A percentile compares a stretch with the other conserved stretches of the same genome.
Conservation (phyloP, 495 filamentous ascomycete genomes). For the Cryomyces antarcticus region DNA sequence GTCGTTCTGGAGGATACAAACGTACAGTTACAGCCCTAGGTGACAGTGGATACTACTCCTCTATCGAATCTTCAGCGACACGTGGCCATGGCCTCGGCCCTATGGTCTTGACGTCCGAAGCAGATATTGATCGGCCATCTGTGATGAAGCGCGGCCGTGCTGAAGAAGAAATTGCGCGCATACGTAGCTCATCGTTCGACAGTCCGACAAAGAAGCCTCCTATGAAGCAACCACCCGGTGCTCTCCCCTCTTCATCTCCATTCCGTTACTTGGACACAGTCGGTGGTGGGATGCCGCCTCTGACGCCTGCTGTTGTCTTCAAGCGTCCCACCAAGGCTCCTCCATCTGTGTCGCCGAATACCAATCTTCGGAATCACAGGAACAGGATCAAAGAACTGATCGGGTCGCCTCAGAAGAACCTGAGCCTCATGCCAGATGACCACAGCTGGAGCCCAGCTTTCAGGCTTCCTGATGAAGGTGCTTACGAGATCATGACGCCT, state of each 20-base stretch:
- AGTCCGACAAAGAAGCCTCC: slow-evolving; percentile 51
- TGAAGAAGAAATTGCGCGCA: slow-evolving; percentile 88
- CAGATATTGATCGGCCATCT: slow-evolving; percentile 42
- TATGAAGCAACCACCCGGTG: slow-evolving; percentile 26
- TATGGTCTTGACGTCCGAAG: slow-evolving; percentile 38
- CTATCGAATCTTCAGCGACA: slow-evolving; percentile 82
- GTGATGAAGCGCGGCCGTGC: slow-evolving; percentile 73
- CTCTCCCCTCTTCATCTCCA: slow-evolving; percentile 38
- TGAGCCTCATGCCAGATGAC: slow-evolving; percentile 41
- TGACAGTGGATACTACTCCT: slow-evolving; percentile 95
- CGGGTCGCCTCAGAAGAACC: slow-evolving; percentile 61
- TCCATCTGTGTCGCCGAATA: slow-evolving; percentile 79
- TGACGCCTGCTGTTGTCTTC: slow-evolving; percentile 76
- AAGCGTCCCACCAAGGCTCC: slow-evolving; percentile 65
- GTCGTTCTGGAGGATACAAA: slow-evolving; percentile 38
- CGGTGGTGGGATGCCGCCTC: slow-evolving; percentile 27
- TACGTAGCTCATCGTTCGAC: slow-evolving; percentile 81
- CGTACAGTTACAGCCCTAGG: slow-evolving; percentile 59
- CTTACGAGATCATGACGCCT: slow-evolving; percentile 1
- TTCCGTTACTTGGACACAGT: slow-evolving; percentile 42
- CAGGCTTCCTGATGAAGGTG: slow-evolving; percentile 27
- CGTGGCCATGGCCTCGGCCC: slow-evolving; percentile 40
- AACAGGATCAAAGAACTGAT: slow-evolving; percentile 72
- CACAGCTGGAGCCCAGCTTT: slow-evolving; percentile 62
- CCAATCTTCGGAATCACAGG: slow-evolving; percentile 81